Evolutionary conservation across 768 basidiomycete species (phyloP).

Genomic region (Candolleomyces aberdarensis): DNA sequence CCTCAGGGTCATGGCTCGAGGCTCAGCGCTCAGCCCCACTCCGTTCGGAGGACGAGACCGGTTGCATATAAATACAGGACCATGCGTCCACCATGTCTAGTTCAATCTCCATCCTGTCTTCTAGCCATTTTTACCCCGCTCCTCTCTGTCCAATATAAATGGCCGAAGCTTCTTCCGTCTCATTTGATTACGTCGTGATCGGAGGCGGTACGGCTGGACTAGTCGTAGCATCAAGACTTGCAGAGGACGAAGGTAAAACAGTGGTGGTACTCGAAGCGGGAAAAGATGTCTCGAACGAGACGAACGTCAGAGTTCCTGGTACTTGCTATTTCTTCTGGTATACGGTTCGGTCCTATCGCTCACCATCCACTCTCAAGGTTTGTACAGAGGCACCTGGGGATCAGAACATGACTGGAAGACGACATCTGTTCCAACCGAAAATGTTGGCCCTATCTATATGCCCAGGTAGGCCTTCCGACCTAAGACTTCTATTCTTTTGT

Average conservation of each 20-base stretch:
- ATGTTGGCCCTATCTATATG: slow-evolving; percentile 8
- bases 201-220: background rate
- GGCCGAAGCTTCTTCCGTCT: background rate
- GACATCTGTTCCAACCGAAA: slow-evolving; percentile 7
- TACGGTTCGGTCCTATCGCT: slow-evolving; percentile 21
- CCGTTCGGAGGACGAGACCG: no score
- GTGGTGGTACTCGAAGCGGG: background rate
- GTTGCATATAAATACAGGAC: no score
- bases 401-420: slow-evolving; percentile 15
- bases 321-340: slow-evolving; percentile 18
- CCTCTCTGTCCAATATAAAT: no score
- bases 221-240: background rate
- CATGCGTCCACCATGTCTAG: no score
- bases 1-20: no score
- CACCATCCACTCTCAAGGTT: slow-evolving; percentile 22
- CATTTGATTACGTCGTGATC: background rate
- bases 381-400: slow-evolving; percentile 17
- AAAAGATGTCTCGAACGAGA: slow-evolving; percentile 39
- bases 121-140: no score
- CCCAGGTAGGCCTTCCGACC: background rate
- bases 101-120: no score
- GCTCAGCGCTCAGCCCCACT: no score
- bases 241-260: background rate
- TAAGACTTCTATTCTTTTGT: background rate
- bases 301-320: slow-evolving; percentile 38